Conservation (phyloP, 192 early-diverging fungal genomes). For the Backusella psychrophila region DNA sequence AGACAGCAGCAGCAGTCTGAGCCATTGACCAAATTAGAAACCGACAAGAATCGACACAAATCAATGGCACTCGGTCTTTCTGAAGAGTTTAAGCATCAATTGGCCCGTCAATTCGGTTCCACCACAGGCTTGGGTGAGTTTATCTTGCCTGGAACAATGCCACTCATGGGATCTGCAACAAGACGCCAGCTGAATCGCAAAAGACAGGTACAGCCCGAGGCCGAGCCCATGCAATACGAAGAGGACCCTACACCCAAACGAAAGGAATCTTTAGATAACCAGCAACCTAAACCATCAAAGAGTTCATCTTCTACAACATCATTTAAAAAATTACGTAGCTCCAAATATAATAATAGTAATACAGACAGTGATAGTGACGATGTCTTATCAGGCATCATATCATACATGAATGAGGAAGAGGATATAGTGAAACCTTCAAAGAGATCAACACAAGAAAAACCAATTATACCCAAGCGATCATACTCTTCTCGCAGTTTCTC, state of each 20-base stretch:
- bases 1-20: not conserved
- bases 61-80: slow-evolving; percentile 29
- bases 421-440: not conserved
- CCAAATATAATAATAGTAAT: not conserved
- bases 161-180: slow-evolving; percentile 22
- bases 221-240: not conserved
- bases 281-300: not conserved
- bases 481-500: not conserved
- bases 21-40: not conserved
- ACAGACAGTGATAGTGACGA: not conserved
- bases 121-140: slow-evolving; percentile 32
- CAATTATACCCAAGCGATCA: slow-evolving; percentile 3
- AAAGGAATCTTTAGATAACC: slow-evolving; percentile 1
- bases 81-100: slow-evolving; percentile 32
- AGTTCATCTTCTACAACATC: not conserved
- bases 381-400: not conserved
- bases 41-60: not conserved
- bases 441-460: not conserved
- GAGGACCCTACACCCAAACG: not conserved
- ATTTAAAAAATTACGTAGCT: not conserved
- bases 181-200: slow-evolving; percentile 1
- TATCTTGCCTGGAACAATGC: slow-evolving; percentile 27
- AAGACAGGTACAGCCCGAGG: not conserved
- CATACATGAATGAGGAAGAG: slow-evolving; percentile 7
- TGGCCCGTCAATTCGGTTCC: slow-evolving; percentile 33